These are phyloP conservation scores for Zygoascus flipseniorum DNA, from an alignment of 805 yeast genomes.

Conservation along the genomic window DNA sequence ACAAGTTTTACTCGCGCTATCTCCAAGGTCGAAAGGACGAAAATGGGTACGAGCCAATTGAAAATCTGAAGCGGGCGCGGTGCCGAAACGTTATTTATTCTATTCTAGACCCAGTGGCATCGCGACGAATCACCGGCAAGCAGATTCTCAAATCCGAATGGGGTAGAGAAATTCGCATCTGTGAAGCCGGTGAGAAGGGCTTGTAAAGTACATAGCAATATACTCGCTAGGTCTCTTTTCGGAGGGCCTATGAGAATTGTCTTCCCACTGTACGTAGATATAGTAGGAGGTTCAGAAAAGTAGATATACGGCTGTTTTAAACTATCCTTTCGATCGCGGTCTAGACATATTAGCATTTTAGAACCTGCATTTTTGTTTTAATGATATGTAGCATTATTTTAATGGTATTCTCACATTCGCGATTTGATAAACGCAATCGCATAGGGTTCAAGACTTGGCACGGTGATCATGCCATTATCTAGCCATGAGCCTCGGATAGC, in stretches of 20 bases:
- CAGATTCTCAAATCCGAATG: conserved; percentile 88
- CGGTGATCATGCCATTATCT: no score
- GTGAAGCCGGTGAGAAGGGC: conserved; percentile 52
- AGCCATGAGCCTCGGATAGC: no score
- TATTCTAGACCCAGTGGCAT: conserved; percentile 81
- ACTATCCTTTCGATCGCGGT: no score
- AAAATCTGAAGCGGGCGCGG: conserved; percentile 69
- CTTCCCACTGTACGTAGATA: no score
- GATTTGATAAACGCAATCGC: no score
- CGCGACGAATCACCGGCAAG: conserved; percentile 73
- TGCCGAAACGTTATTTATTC: conserved; percentile 91
- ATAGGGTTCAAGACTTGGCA: no score
- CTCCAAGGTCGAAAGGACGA: conserved; percentile 68
- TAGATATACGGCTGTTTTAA: no score
- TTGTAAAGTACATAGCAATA: conserved; percentile 1
- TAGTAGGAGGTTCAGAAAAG: no score
- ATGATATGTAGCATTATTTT: no score
- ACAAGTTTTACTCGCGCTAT: conserved; percentile 70
- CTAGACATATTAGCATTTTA: no score
- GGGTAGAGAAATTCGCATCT: conserved; percentile 80
- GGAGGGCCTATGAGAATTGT: not conserved
- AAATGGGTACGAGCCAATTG: conserved; percentile 87
- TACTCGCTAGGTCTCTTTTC: not conserved
- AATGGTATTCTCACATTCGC: no score
- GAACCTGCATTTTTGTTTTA: no score